Evolutionary conservation across 192 early-diverging fungal species (phyloP).

Genomic region (Podila epicladia): DNA sequence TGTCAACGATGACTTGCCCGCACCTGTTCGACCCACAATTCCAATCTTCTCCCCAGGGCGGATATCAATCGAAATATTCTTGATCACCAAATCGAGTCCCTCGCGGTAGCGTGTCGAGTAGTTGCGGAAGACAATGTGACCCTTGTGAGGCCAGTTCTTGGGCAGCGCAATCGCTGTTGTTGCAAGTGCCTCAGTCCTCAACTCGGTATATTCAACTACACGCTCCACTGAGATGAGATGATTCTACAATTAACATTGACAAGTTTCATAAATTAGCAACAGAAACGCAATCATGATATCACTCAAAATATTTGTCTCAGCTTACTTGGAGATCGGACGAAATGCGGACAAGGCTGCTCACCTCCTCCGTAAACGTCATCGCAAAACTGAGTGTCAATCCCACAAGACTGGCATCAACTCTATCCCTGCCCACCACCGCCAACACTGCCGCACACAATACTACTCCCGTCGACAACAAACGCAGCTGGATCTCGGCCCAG

Average conservation of each 20-base stretch:
- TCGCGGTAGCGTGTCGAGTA: constrained; percentile 77
- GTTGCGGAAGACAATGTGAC: constrained; percentile 70
- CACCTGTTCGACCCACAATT: constrained; percentile 76
- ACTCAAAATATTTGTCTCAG: constrained; percentile 1
- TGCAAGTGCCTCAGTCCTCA: constrained; percentile 24
- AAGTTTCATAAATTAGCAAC: not conserved
- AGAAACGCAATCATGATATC: constrained; percentile 46
- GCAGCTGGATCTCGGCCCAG: constrained; percentile 39
- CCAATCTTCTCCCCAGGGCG: constrained; percentile 77
- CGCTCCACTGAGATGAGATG: constrained; percentile 27
- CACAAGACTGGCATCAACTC: constrained; percentile 83
- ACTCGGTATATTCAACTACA: constrained; percentile 30
- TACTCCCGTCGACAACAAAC: constrained; percentile 53
- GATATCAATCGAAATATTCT: constrained; percentile 70
- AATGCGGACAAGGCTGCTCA: constrained; percentile 66
- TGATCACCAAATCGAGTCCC: constrained; percentile 74
- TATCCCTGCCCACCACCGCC: constrained; percentile 17
- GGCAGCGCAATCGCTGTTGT: constrained; percentile 8
- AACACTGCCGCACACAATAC: constrained; percentile 21
- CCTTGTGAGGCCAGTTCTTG: constrained; percentile 69
- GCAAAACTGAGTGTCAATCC: constrained; percentile 90
- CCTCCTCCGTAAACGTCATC: constrained; percentile 77
- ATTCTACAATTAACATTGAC: constrained; percentile 8
- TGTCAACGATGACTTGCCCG: constrained; percentile 58
- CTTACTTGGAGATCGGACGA: constrained; percentile 10